Evolutionary conservation across 805 yeast genomes (phyloP).

Genomic region (Jamesozyma rosinii): DNA sequence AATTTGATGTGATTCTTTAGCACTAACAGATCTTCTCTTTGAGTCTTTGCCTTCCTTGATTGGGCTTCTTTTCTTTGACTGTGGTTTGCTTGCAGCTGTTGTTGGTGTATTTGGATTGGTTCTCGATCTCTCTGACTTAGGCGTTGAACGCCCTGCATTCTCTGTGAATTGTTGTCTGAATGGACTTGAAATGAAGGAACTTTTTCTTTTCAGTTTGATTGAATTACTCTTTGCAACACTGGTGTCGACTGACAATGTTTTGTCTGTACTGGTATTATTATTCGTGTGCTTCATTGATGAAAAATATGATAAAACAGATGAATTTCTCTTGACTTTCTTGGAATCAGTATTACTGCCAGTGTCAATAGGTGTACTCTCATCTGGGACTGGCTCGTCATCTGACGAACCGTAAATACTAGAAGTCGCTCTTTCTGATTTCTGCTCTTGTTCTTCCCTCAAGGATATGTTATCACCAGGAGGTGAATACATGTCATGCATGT

Average conservation of each 20-base stretch:
- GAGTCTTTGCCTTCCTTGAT: constrained; percentile 13
- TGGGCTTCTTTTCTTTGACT: constrained; percentile 4
- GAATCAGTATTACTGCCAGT: not conserved
- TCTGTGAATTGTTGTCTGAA: constrained; percentile 17
- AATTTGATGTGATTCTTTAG: constrained; percentile 31
- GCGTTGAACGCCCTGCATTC: constrained; percentile 14
- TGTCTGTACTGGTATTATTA: constrained; percentile 10
- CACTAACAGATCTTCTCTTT: constrained; percentile 44
- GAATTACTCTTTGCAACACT: constrained; percentile 6
- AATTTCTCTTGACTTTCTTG: constrained; percentile 44
- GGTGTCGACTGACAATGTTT: constrained; percentile 3
- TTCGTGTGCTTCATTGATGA: constrained; percentile 2
- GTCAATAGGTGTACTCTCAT: not conserved
- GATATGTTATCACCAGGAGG: not conserved
- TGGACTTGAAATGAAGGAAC: constrained; percentile 20
- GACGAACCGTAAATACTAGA: constrained; percentile 33
- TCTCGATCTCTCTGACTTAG: constrained; percentile 9
- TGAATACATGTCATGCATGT: not conserved
- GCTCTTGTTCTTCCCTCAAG: not conserved
- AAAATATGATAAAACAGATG: constrained; percentile 48
- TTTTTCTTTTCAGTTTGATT: constrained; percentile 8
- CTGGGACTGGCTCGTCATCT: constrained; percentile 2
- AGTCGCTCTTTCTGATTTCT: constrained; percentile 29
- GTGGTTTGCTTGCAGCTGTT: not conserved
- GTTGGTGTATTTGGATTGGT: constrained; percentile 2